Evolutionary conservation across 345 rosid genomes (phyloP), one percentile per base, ranked within the genome.

Genomic region (Syzygium jambos): DNA sequence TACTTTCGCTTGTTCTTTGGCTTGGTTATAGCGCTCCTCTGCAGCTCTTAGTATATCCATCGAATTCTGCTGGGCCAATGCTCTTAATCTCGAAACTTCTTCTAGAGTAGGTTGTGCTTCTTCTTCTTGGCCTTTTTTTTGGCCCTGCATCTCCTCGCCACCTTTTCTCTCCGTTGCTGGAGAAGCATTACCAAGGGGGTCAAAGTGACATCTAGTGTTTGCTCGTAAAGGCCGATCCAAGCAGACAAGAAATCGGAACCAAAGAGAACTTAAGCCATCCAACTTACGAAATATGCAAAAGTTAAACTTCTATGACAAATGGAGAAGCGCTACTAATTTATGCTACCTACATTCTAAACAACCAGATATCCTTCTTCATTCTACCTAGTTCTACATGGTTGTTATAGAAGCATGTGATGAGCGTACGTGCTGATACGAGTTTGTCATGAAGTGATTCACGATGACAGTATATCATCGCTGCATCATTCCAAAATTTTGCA

Each of bases 61-160:
- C 0, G 96, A 92, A 52, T 86, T 92, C 90, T 94, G 93, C 88
- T 95, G 98, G 43, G 95, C 98, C 52, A 29, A 55, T 27, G 87
- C 92, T 89, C 95, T 91, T 51, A 85, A 87, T 46, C 88, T 91
- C 8, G 91, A 88, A n/a, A 92, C 91, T 88, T 94, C 93, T 52
- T 95, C 94, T 10, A 93, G 80, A 8, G 95, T 88, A 13, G 88
- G 90, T 61, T 83, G 90, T 54, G 85, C 57, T 84, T 85, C 87
- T 34, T 85, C 87, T 53, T 90, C 92, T 63, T 87, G 59, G 84
- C 78, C 86, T 51, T 52, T 89, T 41, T 13, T 29, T 83, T 2
- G 82, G 84, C 53, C 73, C 78, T 30, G 83, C 56, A 30, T 55
- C n/a, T 86, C 57, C 55, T 86, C 43, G 21, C 82, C 27, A 57